Evolutionary conservation across 352 stramenopile species (phyloP).

Genomic region (Phytophthora constricta): DNA sequence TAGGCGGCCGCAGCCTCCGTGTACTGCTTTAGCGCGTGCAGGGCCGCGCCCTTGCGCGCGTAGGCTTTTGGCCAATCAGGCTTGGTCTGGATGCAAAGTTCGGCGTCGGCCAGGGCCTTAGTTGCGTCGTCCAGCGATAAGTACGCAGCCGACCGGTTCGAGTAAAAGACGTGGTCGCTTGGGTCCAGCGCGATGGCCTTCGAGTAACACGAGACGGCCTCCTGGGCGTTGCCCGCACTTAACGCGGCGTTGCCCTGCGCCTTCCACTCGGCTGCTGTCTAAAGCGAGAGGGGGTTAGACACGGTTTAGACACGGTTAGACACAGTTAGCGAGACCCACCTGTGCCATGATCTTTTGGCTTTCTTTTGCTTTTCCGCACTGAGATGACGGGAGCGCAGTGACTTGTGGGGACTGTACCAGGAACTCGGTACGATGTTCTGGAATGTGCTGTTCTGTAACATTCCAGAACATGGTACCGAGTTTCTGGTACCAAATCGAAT

Average conservation of each 20-base stretch:
- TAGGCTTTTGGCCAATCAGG: conserved; percentile 97
- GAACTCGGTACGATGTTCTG: too few species aligned
- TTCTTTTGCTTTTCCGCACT: conserved; percentile 30
- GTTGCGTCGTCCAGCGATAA: conserved; percentile 92
- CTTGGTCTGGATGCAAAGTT: conserved; percentile 96
- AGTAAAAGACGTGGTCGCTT: conserved; percentile 98
- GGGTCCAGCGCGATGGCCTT: conserved; percentile 96
- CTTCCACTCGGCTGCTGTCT: conserved; percentile 87
- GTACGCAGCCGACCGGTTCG: conserved; percentile 99
- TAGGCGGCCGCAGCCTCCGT: conserved; percentile 88
- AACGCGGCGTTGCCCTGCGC: conserved; percentile 96
- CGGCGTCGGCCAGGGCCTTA: conserved; percentile 96
- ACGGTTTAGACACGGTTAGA: neutral
- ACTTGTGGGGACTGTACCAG: too few species aligned
- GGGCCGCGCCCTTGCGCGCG: conserved; percentile 96
- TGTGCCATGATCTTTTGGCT: conserved; percentile 36
- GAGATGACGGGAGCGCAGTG: too few species aligned
- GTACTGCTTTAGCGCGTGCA: conserved; percentile 93
- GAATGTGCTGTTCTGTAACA: too few species aligned
- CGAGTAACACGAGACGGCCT: conserved; percentile 97
- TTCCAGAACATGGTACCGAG: too few species aligned
- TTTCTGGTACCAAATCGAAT: too few species aligned
- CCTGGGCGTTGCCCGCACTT: conserved; percentile 92
- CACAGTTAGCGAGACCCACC: conserved; percentile 8
- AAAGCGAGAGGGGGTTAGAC: neutral